Evolutionary conservation across 2,329 filamentous ascomycete species (phyloP).

Genomic region (Basipetospora sp.): DNA sequence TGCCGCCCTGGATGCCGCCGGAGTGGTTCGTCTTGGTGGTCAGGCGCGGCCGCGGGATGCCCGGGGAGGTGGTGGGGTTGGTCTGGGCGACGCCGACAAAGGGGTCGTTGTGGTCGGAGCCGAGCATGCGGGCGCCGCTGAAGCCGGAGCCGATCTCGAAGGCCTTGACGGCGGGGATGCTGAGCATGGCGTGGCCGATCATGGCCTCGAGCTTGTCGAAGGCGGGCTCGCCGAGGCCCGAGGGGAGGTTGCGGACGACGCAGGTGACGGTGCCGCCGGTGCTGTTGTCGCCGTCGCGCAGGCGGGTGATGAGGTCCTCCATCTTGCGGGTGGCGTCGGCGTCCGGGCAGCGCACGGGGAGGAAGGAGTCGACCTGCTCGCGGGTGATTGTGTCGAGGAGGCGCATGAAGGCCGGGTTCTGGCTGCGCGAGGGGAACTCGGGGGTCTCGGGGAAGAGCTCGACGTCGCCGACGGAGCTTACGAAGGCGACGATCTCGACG

Average conservation of each 20-base stretch:
- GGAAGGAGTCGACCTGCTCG: conserved; percentile 62
- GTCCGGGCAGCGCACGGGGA: conserved; percentile 80
- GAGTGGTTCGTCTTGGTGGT: conserved; percentile 89
- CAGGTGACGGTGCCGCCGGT: conserved; percentile 93
- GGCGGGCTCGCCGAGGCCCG: conserved; percentile 78
- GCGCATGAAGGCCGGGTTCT: conserved; percentile 64
- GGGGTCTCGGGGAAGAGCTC: conserved; percentile 61
- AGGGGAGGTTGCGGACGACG: conserved; percentile 72
- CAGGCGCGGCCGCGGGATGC: conserved; percentile 37
- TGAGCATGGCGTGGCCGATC: conserved; percentile 86
- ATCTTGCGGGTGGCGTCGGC: conserved; percentile 50
- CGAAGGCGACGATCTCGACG: conserved; percentile 83
- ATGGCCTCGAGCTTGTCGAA: conserved; percentile 92
- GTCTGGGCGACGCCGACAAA: conserved; percentile 39
- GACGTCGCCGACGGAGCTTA: conserved; percentile 65
- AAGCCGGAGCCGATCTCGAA: conserved; percentile 95
- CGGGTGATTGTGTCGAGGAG: conserved; percentile 61
- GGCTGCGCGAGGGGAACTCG: conserved; percentile 52
- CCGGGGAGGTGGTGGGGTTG: conserved; percentile 27
- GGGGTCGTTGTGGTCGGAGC: conserved; percentile 82
- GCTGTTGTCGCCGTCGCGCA: conserved; percentile 66
- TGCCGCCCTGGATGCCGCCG: conserved; percentile 88
- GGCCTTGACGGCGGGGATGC: conserved; percentile 85
- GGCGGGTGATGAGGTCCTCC: conserved; percentile 64
- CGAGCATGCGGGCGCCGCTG: conserved; percentile 68